phyloP scores from a whole-genome alignment of 345 rosid genomes.

The Eucalyptus erythrocorys region DNA sequence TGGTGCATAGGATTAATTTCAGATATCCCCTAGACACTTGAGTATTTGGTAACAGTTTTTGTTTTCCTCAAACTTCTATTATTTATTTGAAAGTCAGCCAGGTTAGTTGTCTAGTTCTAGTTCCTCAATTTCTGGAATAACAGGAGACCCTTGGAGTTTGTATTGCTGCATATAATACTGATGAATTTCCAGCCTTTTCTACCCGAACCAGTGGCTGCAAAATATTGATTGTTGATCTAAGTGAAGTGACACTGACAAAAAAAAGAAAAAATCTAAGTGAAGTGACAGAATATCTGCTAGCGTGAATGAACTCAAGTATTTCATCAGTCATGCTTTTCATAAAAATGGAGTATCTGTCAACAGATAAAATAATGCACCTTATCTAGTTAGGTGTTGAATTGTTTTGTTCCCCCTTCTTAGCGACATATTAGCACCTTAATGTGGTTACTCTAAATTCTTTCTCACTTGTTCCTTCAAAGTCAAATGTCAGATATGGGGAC shows the following conservation, averaged over 20 bases:
- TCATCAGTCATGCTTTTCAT: background rate
- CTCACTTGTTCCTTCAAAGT: background rate
- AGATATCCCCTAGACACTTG: slow-evolving; percentile 77
- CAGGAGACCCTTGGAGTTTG: slow-evolving; percentile 95
- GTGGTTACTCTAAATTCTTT: background rate
- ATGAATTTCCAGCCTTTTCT: slow-evolving; percentile 84
- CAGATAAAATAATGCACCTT: background rate
- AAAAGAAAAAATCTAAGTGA: background rate
- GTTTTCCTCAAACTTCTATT: background rate
- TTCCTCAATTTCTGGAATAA: background rate
- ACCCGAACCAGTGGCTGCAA: slow-evolving; percentile 73
- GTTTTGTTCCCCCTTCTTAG: background rate
- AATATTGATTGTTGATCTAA: slow-evolving; percentile 7
- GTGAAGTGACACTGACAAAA: background rate
- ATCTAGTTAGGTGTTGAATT: background rate
- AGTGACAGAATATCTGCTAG: background rate
- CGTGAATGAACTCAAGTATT: background rate
- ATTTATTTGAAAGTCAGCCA: no score
- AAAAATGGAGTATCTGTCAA: background rate
- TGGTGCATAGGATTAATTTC: slow-evolving; percentile 77
- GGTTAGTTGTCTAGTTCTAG: background rate
- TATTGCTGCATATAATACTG: slow-evolving; percentile 59
- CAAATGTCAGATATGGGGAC: background rate
- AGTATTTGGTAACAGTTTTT: slow-evolving; percentile 50
- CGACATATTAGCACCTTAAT: background rate